Evolutionary conservation across 2,329 filamentous ascomycete genomes (phyloP).

Genomic region (Hymenotorrendiella dingleyae): DNA sequence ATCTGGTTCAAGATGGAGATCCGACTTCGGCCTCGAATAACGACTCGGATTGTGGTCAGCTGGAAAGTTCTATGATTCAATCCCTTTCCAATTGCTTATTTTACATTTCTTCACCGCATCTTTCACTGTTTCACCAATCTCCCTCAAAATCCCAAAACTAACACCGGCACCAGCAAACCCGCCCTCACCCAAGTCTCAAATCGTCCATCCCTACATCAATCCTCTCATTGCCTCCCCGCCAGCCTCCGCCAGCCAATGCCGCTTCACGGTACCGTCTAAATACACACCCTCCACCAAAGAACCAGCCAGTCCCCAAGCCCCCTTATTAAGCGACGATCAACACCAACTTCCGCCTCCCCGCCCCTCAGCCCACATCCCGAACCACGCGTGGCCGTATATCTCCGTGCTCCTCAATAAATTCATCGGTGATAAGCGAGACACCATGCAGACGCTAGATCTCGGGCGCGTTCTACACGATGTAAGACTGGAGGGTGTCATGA

Average conservation of each 20-base stretch:
- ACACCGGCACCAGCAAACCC: background rate
- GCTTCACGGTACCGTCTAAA: background rate
- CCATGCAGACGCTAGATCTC: conserved; percentile 13
- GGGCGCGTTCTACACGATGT: conserved; percentile 7
- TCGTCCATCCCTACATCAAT: background rate
- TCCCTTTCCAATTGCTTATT: conserved; percentile 9
- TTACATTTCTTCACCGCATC: background rate
- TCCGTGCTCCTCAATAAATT: conserved; percentile 3
- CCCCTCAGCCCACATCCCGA: conserved; percentile 1
- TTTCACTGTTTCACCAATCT: background rate
- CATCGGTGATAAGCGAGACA: conserved; percentile 1
- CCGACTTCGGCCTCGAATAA: no score
- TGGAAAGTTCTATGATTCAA: no score
- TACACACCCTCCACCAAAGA: conserved; percentile 2
- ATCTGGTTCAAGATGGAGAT: no score
- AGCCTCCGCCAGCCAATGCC: conserved; percentile 1
- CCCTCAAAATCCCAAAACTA: background rate
- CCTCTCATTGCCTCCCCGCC: conserved; percentile 2
- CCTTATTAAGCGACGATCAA: background rate
- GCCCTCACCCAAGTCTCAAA: background rate
- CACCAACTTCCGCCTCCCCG: background rate
- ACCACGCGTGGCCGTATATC: conserved; percentile 10
- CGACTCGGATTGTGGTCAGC: no score
- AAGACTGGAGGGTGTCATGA: conserved; percentile 9
- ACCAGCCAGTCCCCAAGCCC: background rate